phyloP scores from a whole-genome alignment of 768 basidiomycete species.

The Agrocybe praecox region DNA sequence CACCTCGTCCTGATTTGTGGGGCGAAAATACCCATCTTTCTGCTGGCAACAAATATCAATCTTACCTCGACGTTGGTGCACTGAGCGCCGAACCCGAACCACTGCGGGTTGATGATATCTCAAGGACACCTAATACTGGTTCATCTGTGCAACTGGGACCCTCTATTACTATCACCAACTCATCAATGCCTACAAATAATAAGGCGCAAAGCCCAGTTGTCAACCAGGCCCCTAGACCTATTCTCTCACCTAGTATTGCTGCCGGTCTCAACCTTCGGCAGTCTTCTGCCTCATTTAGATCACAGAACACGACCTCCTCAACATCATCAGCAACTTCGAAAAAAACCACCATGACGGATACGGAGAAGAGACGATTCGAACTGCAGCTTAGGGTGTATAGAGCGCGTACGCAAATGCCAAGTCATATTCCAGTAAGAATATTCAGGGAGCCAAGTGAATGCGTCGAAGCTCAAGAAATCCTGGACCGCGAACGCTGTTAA shows the following conservation, averaged over 20 bases:
- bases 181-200: not conserved
- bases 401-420: slow-evolving; percentile 62
- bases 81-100: slow-evolving; percentile 12
- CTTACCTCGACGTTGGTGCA: not conserved
- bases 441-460: slow-evolving; percentile 75
- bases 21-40: no score
- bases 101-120: not conserved
- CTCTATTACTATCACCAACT: not conserved
- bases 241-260: slow-evolving; percentile 12
- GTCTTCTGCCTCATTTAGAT: slow-evolving; percentile 10
- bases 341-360: slow-evolving; percentile 39
- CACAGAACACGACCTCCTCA: slow-evolving; percentile 10
- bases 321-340: slow-evolving; percentile 5
- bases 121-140: not conserved
- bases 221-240: slow-evolving; percentile 18
- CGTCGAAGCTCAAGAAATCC: slow-evolving; percentile 54
- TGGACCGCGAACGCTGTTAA: slow-evolving; percentile 25
- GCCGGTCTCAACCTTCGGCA: not conserved
- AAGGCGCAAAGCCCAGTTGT: not conserved
- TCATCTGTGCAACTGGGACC: not conserved
- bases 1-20: slow-evolving; percentile 3
- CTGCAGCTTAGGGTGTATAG: slow-evolving; percentile 67
- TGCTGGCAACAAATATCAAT: not conserved
- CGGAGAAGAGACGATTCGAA: slow-evolving; percentile 56
- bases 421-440: slow-evolving; percentile 58